Evolutionary conservation across 352 stramenopile species (phyloP).

Genomic region (Thalassiosira oceanica): DNA sequence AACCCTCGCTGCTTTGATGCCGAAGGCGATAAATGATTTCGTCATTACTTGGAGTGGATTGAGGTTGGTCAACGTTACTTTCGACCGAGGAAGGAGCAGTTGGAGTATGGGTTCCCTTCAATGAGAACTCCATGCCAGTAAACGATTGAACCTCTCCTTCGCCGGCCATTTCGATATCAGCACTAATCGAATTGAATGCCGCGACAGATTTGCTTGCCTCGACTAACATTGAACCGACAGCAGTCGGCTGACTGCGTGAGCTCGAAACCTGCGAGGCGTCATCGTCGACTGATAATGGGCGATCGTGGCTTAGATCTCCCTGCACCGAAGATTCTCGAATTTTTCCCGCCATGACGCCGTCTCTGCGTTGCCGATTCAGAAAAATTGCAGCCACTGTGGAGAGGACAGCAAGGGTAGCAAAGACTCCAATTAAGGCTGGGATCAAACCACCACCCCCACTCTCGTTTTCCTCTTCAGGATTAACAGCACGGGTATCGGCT

Average conservation of each 20-base stretch:
- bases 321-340: slow-evolving; percentile 1
- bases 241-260: neutral
- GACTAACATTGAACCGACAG: slow-evolving; percentile 18
- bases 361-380: slow-evolving; percentile 2
- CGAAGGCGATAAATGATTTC: no score
- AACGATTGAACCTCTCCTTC: slow-evolving; percentile 8
- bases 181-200: neutral
- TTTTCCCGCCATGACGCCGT: neutral
- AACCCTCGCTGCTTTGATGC: no score
- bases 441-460: slow-evolving; percentile 1
- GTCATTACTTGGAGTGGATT: no score
- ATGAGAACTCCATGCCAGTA: slow-evolving; percentile 8
- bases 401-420: slow-evolving; percentile 19
- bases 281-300: no score
- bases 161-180: neutral
- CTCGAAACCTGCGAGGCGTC: neutral
- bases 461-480: neutral
- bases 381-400: slow-evolving; percentile 5
- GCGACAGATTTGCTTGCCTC: slow-evolving; percentile 14
- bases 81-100: neutral
- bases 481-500: neutral
- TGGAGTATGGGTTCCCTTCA: slow-evolving; percentile 4
- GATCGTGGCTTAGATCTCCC: neutral
- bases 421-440: slow-evolving; percentile 4
- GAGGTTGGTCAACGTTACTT: no score